phyloP scores from a whole-genome alignment of 1,284 basidiomycete genomes.

The Rhodotorula glutinis region DNA sequence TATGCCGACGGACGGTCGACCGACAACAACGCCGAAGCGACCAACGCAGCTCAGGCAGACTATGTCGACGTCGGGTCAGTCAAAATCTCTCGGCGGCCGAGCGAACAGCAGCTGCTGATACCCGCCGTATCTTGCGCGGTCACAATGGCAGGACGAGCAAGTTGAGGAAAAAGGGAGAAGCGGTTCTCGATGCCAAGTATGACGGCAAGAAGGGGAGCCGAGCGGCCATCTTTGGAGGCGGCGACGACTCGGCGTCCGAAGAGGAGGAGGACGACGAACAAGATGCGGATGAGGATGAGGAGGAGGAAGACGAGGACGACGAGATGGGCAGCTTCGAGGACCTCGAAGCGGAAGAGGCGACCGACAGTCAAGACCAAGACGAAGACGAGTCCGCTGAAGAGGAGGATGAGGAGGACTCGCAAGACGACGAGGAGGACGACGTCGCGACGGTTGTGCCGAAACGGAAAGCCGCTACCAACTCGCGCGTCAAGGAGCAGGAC shows the following conservation, averaged over 20 bases:
- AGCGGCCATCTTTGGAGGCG: conserved; percentile 56
- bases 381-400: conserved; percentile 50
- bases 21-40: neutral
- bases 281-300: conserved; percentile 28
- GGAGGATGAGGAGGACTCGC: conserved; percentile 38
- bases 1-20: conserved; percentile 47
- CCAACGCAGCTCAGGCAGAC: conserved; percentile 57
- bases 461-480: conserved; percentile 49
- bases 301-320: conserved; percentile 47
- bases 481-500: conserved; percentile 47
- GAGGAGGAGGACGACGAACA: conserved; percentile 20
- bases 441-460: conserved; percentile 32
- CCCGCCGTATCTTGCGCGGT: too few species aligned
- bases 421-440: conserved; percentile 5
- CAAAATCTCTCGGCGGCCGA: conserved; percentile 10
- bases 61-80: conserved; percentile 77
- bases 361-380: conserved; percentile 48
- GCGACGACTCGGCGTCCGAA: conserved; percentile 26
- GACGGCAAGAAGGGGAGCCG: conserved; percentile 64
- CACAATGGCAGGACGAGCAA: conserved; percentile 17
- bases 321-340: conserved; percentile 33
- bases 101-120: too few species aligned
- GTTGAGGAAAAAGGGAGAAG: conserved; percentile 59
- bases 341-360: conserved; percentile 48
- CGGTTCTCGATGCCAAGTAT: conserved; percentile 59